Evolutionary conservation across 306 rosid genomes (phyloP).

Genomic region (Vigna unguiculata): DNA sequence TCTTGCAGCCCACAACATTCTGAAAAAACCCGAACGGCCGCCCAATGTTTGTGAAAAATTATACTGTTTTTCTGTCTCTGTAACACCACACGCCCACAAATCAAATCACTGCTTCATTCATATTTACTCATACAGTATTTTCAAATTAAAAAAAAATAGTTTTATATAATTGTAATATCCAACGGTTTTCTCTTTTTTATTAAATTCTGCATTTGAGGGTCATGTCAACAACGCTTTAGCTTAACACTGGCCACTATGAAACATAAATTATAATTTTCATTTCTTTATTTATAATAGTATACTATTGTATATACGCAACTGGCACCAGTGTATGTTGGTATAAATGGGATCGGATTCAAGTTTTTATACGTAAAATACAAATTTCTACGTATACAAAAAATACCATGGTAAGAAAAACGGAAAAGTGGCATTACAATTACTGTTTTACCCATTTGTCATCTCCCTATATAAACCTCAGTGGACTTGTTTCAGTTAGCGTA

Average conservation of each 20-base stretch:
- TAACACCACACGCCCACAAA: background rate
- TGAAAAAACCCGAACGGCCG: constrained; percentile 29
- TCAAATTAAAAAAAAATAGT: no score
- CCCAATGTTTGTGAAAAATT: constrained; percentile 46
- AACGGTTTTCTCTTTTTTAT: background rate
- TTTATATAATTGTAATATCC: background rate
- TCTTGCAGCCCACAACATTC: constrained; percentile 38
- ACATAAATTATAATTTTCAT: background rate
- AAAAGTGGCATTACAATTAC: background rate
- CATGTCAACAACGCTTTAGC: background rate
- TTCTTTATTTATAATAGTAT: no score
- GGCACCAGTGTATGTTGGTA: no score
- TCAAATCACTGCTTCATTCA: background rate
- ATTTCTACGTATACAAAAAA: no score
- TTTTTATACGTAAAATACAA: no score
- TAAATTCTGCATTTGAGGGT: background rate
- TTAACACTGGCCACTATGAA: background rate
- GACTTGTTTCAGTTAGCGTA: background rate
- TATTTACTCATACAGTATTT: background rate
- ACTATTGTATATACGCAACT: no score
- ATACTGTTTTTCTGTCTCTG: constrained; percentile 35
- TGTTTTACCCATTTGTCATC: background rate
- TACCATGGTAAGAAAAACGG: no score
- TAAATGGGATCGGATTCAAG: no score
- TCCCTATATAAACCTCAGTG: background rate